Base-by-base conservation (phyloP, 1,139 yeast species). In the Pichia sp. region DNA sequence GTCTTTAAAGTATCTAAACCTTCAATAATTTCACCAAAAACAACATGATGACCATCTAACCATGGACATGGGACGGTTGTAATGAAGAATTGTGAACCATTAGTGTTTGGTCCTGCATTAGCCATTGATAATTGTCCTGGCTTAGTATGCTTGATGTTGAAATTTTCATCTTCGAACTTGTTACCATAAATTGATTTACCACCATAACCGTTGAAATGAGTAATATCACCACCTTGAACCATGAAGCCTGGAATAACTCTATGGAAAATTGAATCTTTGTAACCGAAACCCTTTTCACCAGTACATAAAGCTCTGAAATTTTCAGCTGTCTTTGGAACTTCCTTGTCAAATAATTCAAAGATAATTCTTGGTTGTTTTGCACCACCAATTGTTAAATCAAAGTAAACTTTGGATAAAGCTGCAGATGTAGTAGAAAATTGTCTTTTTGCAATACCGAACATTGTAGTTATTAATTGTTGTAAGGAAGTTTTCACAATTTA, bases 381-480 rank as follows among this genome's bases (percentile, higher is more conserved):
- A 61, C 87, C 86, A 66, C 78, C 75, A 55, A 82, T 82, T 58
- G 89, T 70, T 60, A 82, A 73, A 66, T 85, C 94, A 68, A 86
- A 86, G 77, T 69, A 86, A 60, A 84, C 90, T 57, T 70, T 70
- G 51, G 64, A 62, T 24, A 70, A 66, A 26, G 58, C 55, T 34
- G 58, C 58, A 29, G 65, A 51, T 40, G 71, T 51, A 30, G 71
- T 57, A 38, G 70, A 61, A 55, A 71, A 70, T 33, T 63, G 53
- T 60, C 77, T 67, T 61, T 64, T 57, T 56, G 67, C 49, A 20
- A 45, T 35, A 46, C 52, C 51, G 50, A 60, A 56, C 60, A 57
- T 57, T 41, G 32, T 50, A 30, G 16, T 16, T 16, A 16, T 16
- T 16, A 16, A 16, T 16, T 16, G 16, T 16, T 16, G 16, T 16